A percentile compares a stretch with the other conserved stretches of the same genome.
These are phyloP conservation scores for Skeletonema marinoi DNA, from an alignment of 108 stramenopile genomes.

Conservation along the genomic window DNA sequence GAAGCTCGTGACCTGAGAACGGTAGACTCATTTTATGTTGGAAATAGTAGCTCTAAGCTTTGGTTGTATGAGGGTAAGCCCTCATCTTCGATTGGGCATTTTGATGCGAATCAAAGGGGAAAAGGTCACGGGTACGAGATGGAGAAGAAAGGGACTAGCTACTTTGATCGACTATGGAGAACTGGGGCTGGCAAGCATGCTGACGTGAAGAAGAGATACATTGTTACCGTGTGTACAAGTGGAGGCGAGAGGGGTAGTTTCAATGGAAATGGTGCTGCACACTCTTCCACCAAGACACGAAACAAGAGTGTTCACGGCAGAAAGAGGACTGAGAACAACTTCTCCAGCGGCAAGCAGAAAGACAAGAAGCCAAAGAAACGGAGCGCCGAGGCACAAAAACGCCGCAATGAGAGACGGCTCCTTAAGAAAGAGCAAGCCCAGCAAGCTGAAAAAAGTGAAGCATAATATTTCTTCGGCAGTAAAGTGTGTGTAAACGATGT, in stretches of 20 bases:
- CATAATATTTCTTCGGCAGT: no score
- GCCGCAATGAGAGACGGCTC: conserved; percentile 44
- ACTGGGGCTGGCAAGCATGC: conserved; percentile 82
- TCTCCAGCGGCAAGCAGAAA: not conserved
- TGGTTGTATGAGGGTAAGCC: conserved; percentile 75
- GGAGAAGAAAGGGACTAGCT: conserved; percentile 58
- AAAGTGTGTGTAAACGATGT: no score
- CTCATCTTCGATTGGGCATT: conserved; percentile 63
- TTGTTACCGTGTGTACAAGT: conserved; percentile 44
- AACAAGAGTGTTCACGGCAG: not conserved
- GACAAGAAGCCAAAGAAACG: conserved; percentile 36
- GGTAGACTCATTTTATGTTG: conserved; percentile 17
- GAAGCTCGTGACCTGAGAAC: conserved; percentile 31
- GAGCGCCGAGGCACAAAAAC: conserved; percentile 39
- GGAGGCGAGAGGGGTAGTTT: not conserved
- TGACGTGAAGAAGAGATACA: conserved; percentile 59
- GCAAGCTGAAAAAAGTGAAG: not conserved
- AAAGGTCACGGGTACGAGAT: not conserved
- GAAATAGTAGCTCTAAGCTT: conserved; percentile 11
- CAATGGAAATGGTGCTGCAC: not conserved
- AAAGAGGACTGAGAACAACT: not conserved
- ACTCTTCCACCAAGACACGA: not conserved
- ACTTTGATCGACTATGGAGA: conserved; percentile 88
- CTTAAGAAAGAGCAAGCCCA: conserved; percentile 35
- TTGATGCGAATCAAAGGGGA: conserved; percentile 1